Percentiles rank a stretch among this genome's conserved stretches.
Conservation (phyloP, 2,329 filamentous ascomycete species). For the Magnaporthiopsis poae region DNA sequence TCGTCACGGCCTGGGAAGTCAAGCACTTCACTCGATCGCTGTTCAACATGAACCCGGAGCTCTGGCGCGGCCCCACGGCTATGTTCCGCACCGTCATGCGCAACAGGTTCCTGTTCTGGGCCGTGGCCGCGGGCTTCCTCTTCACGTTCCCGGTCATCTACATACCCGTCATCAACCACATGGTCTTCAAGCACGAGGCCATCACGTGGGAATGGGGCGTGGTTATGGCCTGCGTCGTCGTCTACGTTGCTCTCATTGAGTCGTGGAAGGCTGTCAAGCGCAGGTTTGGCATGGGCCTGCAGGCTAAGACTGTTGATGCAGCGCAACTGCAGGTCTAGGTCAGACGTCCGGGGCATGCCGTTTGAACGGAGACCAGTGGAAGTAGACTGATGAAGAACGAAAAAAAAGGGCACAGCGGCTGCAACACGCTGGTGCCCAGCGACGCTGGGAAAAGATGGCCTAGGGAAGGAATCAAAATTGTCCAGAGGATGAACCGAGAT, state of each 20-base stretch:
- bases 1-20: slow-evolving; percentile 61
- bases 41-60: slow-evolving; percentile 50
- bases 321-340: neutral
- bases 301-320: neutral
- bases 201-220: slow-evolving; percentile 61
- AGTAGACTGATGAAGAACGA: neutral
- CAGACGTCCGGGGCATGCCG: neutral
- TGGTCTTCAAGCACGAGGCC: slow-evolving; percentile 39
- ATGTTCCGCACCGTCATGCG: slow-evolving; percentile 52
- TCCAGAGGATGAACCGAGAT: neutral
- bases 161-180: slow-evolving; percentile 39
- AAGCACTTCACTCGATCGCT: slow-evolving; percentile 54
- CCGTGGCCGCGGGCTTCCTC: slow-evolving; percentile 28
- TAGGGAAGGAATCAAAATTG: neutral
- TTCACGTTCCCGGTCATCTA: slow-evolving; percentile 30
- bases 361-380: neutral
- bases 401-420: neutral
- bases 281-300: neutral
- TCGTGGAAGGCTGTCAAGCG: slow-evolving; percentile 59
- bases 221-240: slow-evolving; percentile 44
- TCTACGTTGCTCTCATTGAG: slow-evolving; percentile 55
- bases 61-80: slow-evolving; percentile 39
- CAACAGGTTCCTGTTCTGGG: slow-evolving; percentile 53
- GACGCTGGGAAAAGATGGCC: neutral
- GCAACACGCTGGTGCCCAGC: neutral